Conservation (phyloP, 768 basidiomycete species). For the Lactarius indigo region DNA sequence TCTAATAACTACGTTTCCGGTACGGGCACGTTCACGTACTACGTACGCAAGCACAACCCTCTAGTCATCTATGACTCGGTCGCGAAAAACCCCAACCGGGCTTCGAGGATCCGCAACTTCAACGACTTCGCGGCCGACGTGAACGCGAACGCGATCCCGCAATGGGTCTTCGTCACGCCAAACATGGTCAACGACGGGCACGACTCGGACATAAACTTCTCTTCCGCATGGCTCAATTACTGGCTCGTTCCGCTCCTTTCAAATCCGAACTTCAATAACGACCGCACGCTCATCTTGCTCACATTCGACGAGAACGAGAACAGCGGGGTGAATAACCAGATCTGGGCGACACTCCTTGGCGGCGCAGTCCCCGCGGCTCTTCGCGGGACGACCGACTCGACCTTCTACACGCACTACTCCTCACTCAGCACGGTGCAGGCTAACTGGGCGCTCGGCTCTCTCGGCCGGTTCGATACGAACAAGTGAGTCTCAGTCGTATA, state of each 20-base stretch:
- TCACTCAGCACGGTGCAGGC: constrained; percentile 50
- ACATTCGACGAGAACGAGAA: constrained; percentile 58
- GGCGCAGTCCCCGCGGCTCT: constrained; percentile 42
- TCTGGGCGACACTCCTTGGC: constrained; percentile 45
- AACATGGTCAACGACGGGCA: constrained; percentile 58
- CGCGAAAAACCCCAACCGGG: constrained; percentile 39
- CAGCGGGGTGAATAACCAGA: constrained; percentile 42
- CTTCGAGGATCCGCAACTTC: constrained; percentile 50
- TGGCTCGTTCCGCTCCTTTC: constrained; percentile 52
- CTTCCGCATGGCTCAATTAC: constrained; percentile 42
- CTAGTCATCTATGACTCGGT: constrained; percentile 50
- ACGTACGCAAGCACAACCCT: constrained; percentile 55
- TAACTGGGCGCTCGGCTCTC: constrained; percentile 59
- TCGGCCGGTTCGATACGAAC: constrained; percentile 58
- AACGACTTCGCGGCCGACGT: constrained; percentile 59
- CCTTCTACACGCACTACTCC: constrained; percentile 62
- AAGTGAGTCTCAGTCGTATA: constrained; percentile 32
- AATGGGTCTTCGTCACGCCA: constrained; percentile 63
- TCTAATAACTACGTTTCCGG: constrained; percentile 37
- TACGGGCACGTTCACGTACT: constrained; percentile 42
- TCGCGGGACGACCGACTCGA: constrained; percentile 45
- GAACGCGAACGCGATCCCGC: constrained; percentile 45
- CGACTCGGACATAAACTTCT: constrained; percentile 51
- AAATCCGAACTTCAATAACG: constrained; percentile 49
- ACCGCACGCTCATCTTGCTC: constrained; percentile 52